These are phyloP conservation scores for Saccharomycopsis synnaedendra DNA, from an alignment of 805 yeast species.

Conservation along the genomic window DNA sequence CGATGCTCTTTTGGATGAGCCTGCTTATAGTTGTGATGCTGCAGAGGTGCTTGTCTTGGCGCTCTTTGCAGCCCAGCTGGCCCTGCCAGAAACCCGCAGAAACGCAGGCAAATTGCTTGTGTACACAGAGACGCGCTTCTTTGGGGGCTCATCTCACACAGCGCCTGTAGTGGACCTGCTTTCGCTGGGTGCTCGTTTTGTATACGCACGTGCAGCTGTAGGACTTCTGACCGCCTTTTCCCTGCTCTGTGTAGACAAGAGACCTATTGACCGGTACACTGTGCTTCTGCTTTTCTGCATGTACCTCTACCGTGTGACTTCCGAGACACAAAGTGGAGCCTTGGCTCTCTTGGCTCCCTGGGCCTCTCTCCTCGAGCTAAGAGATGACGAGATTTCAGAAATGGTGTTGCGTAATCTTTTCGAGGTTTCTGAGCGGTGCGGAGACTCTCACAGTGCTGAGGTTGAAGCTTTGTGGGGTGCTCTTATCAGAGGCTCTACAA, in stretches of 20 bases:
- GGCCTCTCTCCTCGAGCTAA: slow-evolving; percentile 73
- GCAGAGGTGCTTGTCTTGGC: slow-evolving; percentile 67
- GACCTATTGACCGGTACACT: slow-evolving; percentile 47
- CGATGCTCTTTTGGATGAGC: slow-evolving; percentile 44
- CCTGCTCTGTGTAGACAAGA: slow-evolving; percentile 19
- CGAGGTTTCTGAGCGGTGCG: slow-evolving; percentile 73
- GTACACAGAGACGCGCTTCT: slow-evolving; percentile 49
- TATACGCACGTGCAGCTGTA: slow-evolving; percentile 77
- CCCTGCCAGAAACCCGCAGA: slow-evolving; percentile 51
- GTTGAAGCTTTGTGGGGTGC: slow-evolving; percentile 96
- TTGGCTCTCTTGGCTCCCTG: slow-evolving; percentile 79
- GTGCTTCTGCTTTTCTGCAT: slow-evolving; percentile 64
- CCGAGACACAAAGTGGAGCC: slow-evolving; percentile 32
- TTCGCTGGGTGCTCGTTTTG: slow-evolving; percentile 65
- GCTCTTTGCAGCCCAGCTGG: slow-evolving; percentile 69
- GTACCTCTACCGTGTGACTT: slow-evolving; percentile 48
- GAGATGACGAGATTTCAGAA: slow-evolving; percentile 26
- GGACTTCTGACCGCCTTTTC: slow-evolving; percentile 72
- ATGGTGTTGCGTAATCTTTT: slow-evolving; percentile 76
- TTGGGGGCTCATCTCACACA: slow-evolving; percentile 22
- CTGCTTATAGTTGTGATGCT: slow-evolving; percentile 38
- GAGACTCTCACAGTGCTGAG: slow-evolving; percentile 68
- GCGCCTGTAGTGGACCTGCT: slow-evolving; percentile 36
- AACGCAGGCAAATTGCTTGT: slow-evolving; percentile 65
- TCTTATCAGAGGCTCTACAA: slow-evolving; percentile 59